Percentiles rank a stretch among this genome's conserved stretches.
Conservation (phyloP, 2,329 filamentous ascomycete genomes). For the Beauveria asiatica region DNA sequence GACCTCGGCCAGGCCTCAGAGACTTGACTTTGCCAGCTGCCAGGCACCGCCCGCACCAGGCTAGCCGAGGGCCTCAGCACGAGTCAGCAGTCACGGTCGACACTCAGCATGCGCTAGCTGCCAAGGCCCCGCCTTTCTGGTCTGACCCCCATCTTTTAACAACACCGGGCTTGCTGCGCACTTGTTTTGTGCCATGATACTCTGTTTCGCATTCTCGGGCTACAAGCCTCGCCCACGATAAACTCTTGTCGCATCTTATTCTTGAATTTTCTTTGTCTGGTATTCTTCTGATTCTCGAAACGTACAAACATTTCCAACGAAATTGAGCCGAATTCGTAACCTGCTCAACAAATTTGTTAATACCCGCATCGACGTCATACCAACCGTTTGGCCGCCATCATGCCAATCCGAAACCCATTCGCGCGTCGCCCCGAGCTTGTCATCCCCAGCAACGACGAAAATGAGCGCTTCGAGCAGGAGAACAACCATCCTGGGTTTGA, state of each 20-base stretch:
- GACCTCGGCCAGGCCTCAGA: too few relatives aligned
- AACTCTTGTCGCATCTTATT: background rate
- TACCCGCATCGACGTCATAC: constrained; percentile 8
- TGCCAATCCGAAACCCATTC: constrained; percentile 70
- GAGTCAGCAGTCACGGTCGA: too few relatives aligned
- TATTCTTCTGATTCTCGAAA: background rate
- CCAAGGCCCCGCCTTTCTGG: background rate
- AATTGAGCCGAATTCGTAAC: background rate
- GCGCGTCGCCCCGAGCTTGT: constrained; percentile 45
- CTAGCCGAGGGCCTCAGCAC: background rate
- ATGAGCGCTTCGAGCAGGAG: constrained; percentile 34
- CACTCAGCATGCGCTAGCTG: background rate
- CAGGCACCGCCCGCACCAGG: background rate
- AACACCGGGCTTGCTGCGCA: background rate
- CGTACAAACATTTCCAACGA: background rate
- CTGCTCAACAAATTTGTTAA: background rate
- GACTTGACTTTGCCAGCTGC: background rate
- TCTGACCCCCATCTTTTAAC: background rate
- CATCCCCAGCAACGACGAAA: constrained; percentile 46
- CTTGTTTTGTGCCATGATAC: background rate
- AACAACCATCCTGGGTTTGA: constrained; percentile 40
- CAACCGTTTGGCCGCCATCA: constrained; percentile 25
- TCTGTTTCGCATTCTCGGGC: background rate
- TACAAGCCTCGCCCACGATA: background rate
- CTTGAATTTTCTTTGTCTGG: background rate